Base-by-base conservation (phyloP, 2,329 filamentous ascomycete genomes). In the Verticillium isaacii region DNA sequence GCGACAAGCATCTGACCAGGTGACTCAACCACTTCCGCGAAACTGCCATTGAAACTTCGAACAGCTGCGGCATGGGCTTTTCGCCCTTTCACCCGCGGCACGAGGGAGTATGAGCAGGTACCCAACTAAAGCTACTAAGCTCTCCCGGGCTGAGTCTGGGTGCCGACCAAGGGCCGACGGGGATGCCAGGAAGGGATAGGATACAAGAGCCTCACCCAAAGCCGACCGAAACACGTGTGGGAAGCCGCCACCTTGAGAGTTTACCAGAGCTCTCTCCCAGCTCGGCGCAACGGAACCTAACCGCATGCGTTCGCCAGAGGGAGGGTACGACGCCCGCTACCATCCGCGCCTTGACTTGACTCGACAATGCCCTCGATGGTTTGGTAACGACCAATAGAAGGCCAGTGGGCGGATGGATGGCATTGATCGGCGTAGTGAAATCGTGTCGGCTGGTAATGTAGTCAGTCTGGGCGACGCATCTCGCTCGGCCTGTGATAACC, bases 281-380 rank as follows among this genome's bases (percentile, higher is more conserved):
- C 64, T 64, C 63, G 63, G 63, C 63, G 60, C 59, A 65, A 64
- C 63, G 63, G 63, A 65, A 58, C 52, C 37, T n/a, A 60, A 29
- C 61, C 39, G 63, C 63, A 63, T 62, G 37, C 63, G 63, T 60
- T 25, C n/a, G 17, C 14, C 14, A 15, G n/a, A 36, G 34, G 17
- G n/a, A 36, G 34, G 17, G 32, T 45, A 32, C 19, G 17, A 25
- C 32, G 9, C 2, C 29, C n/a, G 23, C 11, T 45, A 32, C 37
- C 32, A 57, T 19, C 19, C 5, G 2, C 34, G 25, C 56, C 45
- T 34, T 41, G 56, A 34, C 56, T 61, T 23, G 29, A 34, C 57
- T 17, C n/a, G 29, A 15, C 1, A 56, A 12, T 25, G 29, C n/a
- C 45, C 23, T n/a, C 23, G 45, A 12, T 25, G 17, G 17, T 19